A percentile compares a stretch with the other conserved stretches of the same genome.
These are phyloP conservation scores for Suillus decipiens DNA, from an alignment of 768 basidiomycete genomes.

Conservation along the genomic window DNA sequence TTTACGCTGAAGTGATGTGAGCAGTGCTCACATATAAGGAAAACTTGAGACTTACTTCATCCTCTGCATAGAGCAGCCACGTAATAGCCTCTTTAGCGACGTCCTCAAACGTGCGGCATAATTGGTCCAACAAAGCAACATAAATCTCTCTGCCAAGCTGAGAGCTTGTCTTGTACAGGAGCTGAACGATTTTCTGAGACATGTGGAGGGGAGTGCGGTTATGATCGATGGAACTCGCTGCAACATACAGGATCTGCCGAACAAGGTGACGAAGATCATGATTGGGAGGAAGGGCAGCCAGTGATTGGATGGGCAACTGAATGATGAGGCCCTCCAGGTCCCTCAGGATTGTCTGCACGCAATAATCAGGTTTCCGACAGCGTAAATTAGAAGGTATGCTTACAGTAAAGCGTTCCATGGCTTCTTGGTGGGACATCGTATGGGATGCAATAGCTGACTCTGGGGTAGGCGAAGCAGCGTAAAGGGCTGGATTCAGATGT, in stretches of 20 bases:
- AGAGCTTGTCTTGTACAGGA: conserved; percentile 85
- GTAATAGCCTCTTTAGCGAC: conserved; percentile 96
- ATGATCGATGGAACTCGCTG: conserved; percentile 76
- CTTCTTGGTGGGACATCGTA: conserved; percentile 70
- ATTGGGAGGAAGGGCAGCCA: conserved; percentile 72
- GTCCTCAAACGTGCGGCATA: conserved; percentile 88
- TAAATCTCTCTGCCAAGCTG: conserved; percentile 93
- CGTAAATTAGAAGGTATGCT: conserved; percentile 37
- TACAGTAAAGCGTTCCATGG: conserved; percentile 86
- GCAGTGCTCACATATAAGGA: not conserved
- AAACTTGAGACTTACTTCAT: conserved; percentile 63
- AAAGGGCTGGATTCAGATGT: conserved; percentile 43
- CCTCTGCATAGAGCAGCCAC: conserved; percentile 96
- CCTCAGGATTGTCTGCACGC: conserved; percentile 29
- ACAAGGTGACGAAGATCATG: conserved; percentile 87
- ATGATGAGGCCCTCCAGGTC: conserved; percentile 83
- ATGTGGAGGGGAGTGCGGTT: conserved; percentile 88
- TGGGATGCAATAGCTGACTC: conserved; percentile 48
- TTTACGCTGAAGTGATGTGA: conserved; percentile 67
- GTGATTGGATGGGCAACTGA: conserved; percentile 71
- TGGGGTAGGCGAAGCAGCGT: conserved; percentile 62
- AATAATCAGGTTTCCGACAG: conserved; percentile 8
- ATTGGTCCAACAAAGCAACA: conserved; percentile 82
- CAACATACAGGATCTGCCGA: conserved; percentile 78
- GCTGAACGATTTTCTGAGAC: conserved; percentile 96